Base-by-base conservation (phyloP, 768 basidiomycete genomes). In the Phallus indusiatus region DNA sequence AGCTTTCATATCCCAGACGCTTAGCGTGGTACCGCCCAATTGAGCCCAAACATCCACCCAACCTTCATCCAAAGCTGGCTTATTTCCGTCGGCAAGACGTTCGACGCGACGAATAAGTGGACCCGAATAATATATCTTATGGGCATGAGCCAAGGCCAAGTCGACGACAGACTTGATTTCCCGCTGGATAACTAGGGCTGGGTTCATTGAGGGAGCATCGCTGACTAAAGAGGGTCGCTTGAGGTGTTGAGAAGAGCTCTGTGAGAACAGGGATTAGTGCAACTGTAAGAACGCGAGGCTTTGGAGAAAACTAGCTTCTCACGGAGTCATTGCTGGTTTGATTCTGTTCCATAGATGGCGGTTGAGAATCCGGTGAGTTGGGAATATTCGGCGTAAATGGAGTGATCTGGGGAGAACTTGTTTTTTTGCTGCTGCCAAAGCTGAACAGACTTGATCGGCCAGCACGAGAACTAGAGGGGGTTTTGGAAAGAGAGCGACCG, bases 11-110 rank as follows among this genome's bases (percentile, higher is more conserved):
- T 92, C 90, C 92, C 92, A 94, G 47, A 93, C 78, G 65, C 89
- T 91, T 64, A 94, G 78, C 20, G 88, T 93, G 5, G 90, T 92
- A 4, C 92, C 93, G 53, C 88, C 86, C 35, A 94, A 76, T 72
- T 94, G 92, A 1, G 86, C 92, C 89, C 90, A 94, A 16, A 94
- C 86, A 17, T 92, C 83, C 11, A 78, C 77, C 88, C 91, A 92
- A 1, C 83, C 82, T 2, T 88, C 88, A 66, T 90, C 86, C 66
- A 85, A 86, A 61, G 72, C 66, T 2, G 85, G 81, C 60, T 76
- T 78, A 64, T 84, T 78, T 20, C 90, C 88, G 68, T 90, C 86
- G 0, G 90, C 75, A 62, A 83, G 81, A n/a, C 85, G 80, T 69
- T 93, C 90, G 62, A 89, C 76, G 28, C 81, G 78, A 54, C 88